phyloP scores from a whole-genome alignment of 306 rosid species.

The Cotoneaster glaucophyllus region DNA sequence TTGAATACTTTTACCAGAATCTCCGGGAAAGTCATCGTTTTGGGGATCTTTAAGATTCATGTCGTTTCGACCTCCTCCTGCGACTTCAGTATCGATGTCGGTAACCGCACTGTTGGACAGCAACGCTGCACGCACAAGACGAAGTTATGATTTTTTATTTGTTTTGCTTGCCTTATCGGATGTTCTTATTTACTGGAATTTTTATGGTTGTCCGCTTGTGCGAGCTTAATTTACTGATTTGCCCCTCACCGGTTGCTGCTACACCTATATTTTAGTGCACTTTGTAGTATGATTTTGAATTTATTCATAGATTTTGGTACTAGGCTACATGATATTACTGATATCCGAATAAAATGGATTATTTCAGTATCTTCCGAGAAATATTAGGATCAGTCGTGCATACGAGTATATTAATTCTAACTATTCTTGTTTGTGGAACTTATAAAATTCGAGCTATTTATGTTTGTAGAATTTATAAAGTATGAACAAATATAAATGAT shows the following conservation, averaged over 20 bases:
- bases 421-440: no score
- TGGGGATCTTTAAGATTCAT: slow-evolving; percentile 40
- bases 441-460: no score
- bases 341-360: neutral
- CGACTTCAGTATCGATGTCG: slow-evolving; percentile 30
- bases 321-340: neutral
- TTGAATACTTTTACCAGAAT: slow-evolving; percentile 29
- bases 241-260: no score
- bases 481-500: no score
- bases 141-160: slow-evolving; percentile 17
- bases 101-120: slow-evolving; percentile 7
- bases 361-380: no score
- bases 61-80: slow-evolving; percentile 38
- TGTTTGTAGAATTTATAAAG: no score
- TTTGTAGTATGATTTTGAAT: neutral
- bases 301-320: no score
- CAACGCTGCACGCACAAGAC: slow-evolving; percentile 33
- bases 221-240: neutral
- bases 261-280: no score
- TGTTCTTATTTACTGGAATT: neutral
- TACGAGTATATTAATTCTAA: accelerated
- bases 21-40: slow-evolving; percentile 30
- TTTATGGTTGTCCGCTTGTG: no score
- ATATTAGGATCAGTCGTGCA: neutral
- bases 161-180: neutral